These are phyloP conservation scores for Mallotus nudiflorus DNA, from an alignment of 345 rosid genomes.

Conservation along the genomic window DNA sequence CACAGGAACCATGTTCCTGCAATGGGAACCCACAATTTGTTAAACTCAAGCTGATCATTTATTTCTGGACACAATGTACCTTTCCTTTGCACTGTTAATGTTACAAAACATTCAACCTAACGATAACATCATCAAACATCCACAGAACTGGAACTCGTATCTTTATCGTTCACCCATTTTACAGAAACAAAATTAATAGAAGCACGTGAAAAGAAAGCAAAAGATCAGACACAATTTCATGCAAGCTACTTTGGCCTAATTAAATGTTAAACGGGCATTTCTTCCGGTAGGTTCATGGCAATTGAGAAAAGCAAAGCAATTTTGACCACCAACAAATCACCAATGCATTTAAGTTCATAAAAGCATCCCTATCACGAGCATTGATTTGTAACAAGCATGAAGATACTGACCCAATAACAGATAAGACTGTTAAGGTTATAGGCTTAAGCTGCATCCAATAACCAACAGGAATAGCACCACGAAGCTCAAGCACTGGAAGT, in stretches of 20 bases:
- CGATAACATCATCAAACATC: neutral
- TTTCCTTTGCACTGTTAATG: too few relatives aligned
- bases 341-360: too few relatives aligned
- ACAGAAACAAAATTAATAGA: neutral
- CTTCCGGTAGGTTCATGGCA: conserved; percentile 12
- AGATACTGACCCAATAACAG: conserved; percentile 73
- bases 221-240: too few relatives aligned
- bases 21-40: conserved; percentile 19
- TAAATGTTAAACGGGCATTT: neutral
- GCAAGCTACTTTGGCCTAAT: neutral
- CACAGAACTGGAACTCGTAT: neutral
- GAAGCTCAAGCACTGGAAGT: conserved; percentile 87
- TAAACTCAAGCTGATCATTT: conserved; percentile 1
- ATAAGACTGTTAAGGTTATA: conserved; percentile 44
- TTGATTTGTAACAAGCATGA: neutral
- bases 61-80: neutral
- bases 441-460: conserved; percentile 96
- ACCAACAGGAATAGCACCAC: conserved; percentile 96
- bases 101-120: too few relatives aligned
- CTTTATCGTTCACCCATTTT: neutral
- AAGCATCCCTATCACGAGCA: too few relatives aligned
- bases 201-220: neutral
- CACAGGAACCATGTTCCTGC: conserved; percentile 95
- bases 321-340: too few relatives aligned
- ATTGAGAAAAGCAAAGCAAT: conserved; percentile 7